Percentiles rank a stretch among this genome's conserved stretches.
Evolutionary conservation across 2,329 filamentous ascomycete genomes (phyloP).

Genomic region (Beauveria sp.): DNA sequence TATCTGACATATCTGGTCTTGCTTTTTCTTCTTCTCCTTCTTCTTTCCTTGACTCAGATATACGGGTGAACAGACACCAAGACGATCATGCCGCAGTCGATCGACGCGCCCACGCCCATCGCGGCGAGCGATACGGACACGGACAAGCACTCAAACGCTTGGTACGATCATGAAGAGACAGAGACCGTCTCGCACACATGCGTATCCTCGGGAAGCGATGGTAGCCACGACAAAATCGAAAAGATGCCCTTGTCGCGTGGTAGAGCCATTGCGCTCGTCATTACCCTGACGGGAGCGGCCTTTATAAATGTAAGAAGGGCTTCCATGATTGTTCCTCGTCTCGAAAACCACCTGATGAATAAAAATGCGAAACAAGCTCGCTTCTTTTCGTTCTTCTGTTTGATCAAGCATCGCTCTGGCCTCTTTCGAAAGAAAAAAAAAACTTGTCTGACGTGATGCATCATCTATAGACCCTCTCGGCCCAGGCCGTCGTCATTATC

Average conservation of each 20-base stretch:
- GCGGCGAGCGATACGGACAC: neutral
- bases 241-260: slow-evolving; percentile 37
- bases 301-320: slow-evolving; percentile 42
- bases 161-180: neutral
- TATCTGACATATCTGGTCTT: too few species aligned
- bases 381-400: neutral
- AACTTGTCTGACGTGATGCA: slow-evolving; percentile 7
- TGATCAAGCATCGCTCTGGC: too few species aligned
- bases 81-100: neutral
- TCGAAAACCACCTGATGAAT: slow-evolving; percentile 6
- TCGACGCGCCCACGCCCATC: neutral
- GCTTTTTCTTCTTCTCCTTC: too few species aligned
- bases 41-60: neutral
- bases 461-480: slow-evolving; percentile 43
- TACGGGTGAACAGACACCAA: neutral
- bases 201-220: neutral
- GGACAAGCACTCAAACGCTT: neutral
- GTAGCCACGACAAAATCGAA: slow-evolving; percentile 13
- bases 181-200: neutral
- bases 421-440: too few species aligned
- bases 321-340: neutral
- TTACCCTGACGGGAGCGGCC: slow-evolving; percentile 45
- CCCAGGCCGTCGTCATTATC: slow-evolving; percentile 54
- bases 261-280: slow-evolving; percentile 46
- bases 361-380: neutral